These are phyloP conservation scores for Leccinum longicurvipes DNA, from an alignment of 768 basidiomycete species.

Conservation along the genomic window DNA sequence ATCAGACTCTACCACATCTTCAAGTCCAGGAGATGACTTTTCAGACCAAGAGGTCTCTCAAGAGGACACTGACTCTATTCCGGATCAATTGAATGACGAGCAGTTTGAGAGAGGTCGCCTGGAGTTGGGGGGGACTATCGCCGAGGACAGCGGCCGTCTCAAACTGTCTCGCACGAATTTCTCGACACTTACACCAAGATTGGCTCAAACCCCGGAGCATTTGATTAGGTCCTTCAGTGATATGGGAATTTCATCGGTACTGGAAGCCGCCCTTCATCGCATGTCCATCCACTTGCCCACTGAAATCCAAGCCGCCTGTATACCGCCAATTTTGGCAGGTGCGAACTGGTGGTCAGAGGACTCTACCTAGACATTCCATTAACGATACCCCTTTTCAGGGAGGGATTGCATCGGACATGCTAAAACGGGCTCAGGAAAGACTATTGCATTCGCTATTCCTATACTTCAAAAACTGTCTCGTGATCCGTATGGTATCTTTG, in stretches of 20 bases:
- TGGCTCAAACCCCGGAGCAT: constrained; percentile 5
- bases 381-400: constrained; percentile 44
- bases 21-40: constrained; percentile 7
- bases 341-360: constrained; percentile 5
- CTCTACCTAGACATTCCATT: not conserved
- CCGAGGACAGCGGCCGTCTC: constrained; percentile 19
- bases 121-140: not conserved
- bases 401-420: constrained; percentile 97
- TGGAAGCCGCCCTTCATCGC: constrained; percentile 62
- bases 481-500: constrained; percentile 95
- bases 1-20: constrained; percentile 5
- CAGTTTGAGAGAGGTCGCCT: not conserved
- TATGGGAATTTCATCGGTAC: constrained; percentile 54
- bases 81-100: constrained; percentile 1
- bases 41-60: constrained; percentile 20
- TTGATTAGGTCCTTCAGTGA: constrained; percentile 44
- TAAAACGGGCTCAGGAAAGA: constrained; percentile 97
- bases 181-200: constrained; percentile 6
- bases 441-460: constrained; percentile 93
- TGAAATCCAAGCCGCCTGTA: constrained; percentile 85
- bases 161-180: constrained; percentile 21
- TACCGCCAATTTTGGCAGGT: constrained; percentile 83
- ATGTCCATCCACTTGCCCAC: constrained; percentile 90
- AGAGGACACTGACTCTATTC: constrained; percentile 9
- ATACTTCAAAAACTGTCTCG: constrained; percentile 83